Evolutionary conservation across 1,284 basidiomycete genomes (phyloP).

Genomic region (Malassezia slooffiae): DNA sequence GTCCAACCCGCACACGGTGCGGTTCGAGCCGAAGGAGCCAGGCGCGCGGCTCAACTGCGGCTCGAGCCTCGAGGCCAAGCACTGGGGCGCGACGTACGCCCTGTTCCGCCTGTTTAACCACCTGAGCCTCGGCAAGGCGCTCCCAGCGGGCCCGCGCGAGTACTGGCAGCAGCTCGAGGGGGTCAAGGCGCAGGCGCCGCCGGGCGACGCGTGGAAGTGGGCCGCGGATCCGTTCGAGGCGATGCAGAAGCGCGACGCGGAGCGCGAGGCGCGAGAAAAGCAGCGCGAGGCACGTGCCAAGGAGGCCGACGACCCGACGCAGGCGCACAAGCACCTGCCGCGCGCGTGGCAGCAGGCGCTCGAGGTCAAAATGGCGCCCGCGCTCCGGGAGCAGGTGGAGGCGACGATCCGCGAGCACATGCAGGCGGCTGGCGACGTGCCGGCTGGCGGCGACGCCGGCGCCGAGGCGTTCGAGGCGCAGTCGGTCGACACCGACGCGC

Average conservation of each 20-base stretch:
- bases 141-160: conserved; percentile 42
- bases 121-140: conserved; percentile 32
- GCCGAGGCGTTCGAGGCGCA: conserved; percentile 8
- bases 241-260: conserved; percentile 27
- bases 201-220: conserved; percentile 38
- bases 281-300: conserved; percentile 21
- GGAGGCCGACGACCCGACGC: conserved; percentile 19
- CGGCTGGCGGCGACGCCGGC: conserved; percentile 15
- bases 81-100: conserved; percentile 47
- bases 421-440: conserved; percentile 24
- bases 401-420: conserved; percentile 66
- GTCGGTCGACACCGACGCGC: conserved; percentile 18
- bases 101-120: conserved; percentile 42
- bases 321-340: conserved; percentile 28
- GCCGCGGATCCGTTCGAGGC: conserved; percentile 44
- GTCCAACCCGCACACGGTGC: conserved; percentile 30
- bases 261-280: conserved; percentile 28
- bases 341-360: conserved; percentile 59
- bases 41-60: conserved; percentile 27
- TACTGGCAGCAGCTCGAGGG: conserved; percentile 42
- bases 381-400: conserved; percentile 69
- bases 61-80: conserved; percentile 34
- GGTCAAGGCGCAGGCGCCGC: conserved; percentile 31
- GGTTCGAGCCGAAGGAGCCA: conserved; percentile 39
- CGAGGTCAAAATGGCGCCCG: conserved; percentile 73